Evolutionary conservation across 1,284 basidiomycete species (phyloP).

Genomic region (Moesziomyces globuligerus): DNA sequence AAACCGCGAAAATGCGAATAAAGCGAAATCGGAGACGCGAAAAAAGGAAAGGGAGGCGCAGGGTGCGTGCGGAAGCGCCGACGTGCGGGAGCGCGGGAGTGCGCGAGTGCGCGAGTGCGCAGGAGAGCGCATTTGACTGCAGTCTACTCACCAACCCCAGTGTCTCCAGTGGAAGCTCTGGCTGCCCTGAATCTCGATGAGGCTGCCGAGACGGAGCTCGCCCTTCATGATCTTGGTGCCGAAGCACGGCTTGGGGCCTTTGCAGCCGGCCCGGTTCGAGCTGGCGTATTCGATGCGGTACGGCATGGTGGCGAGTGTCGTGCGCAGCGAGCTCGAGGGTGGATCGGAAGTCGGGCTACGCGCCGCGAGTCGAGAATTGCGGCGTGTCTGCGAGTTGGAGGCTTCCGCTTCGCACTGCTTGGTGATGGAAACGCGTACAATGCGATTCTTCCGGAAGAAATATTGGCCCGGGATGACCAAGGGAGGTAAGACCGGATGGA

Average conservation of each 20-base stretch:
- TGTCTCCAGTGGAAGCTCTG: slow-evolving; percentile 78
- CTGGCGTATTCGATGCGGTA: slow-evolving; percentile 60
- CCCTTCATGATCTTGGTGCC: slow-evolving; percentile 81
- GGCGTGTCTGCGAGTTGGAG: too few relatives aligned
- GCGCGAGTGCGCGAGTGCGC: neutral
- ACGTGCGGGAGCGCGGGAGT: neutral
- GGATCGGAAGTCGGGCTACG: neutral
- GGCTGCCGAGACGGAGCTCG: slow-evolving; percentile 77
- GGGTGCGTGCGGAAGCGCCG: neutral
- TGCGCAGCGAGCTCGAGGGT: neutral
- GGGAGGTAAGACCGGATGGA: slow-evolving; percentile 1
- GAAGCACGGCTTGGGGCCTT: slow-evolving; percentile 88
- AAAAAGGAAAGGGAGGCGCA: neutral
- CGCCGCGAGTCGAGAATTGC: neutral
- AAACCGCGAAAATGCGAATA: neutral
- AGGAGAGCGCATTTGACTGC: neutral
- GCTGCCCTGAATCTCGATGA: slow-evolving; percentile 79
- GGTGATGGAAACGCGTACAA: neutral
- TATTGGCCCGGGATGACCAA: neutral
- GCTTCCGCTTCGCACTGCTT: neutral
- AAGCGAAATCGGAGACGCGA: neutral
- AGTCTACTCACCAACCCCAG: slow-evolving; percentile 75
- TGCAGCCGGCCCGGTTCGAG: slow-evolving; percentile 78
- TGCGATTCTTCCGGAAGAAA: neutral
- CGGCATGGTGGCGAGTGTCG: slow-evolving; percentile 33